Evolutionary conservation across 257 asterid species (phyloP).

Genomic region (Solanum pennellii): DNA sequence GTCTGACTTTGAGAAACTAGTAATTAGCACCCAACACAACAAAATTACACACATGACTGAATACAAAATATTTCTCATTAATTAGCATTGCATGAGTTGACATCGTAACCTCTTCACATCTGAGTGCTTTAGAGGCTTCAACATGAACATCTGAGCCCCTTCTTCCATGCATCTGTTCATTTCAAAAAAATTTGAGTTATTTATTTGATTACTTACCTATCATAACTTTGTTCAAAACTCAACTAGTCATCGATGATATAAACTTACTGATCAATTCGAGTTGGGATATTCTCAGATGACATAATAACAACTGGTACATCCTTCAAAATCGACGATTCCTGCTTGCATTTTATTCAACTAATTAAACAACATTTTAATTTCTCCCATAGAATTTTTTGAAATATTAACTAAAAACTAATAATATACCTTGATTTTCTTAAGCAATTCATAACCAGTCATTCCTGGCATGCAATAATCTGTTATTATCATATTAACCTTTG

Average conservation of each 20-base stretch:
- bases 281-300: slow-evolving; percentile 64
- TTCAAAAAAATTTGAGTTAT: too few species aligned
- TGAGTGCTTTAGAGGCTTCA: slow-evolving; percentile 51
- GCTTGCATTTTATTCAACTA: background rate
- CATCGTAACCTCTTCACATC: slow-evolving; percentile 46
- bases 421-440: slow-evolving; percentile 56
- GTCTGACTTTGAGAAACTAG: background rate
- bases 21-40: background rate
- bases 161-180: slow-evolving; percentile 40
- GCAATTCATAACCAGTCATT: slow-evolving; percentile 61
- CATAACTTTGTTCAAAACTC: background rate
- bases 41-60: background rate
- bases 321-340: slow-evolving; percentile 52
- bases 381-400: background rate
- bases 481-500: slow-evolving; percentile 50
- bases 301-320: slow-evolving; percentile 55
- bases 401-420: background rate
- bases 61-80: background rate
- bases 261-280: slow-evolving; percentile 42
- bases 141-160: slow-evolving; percentile 68
- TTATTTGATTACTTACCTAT: background rate
- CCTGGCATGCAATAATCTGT: slow-evolving; percentile 73
- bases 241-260: background rate
- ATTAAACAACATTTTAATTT: background rate
- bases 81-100: slow-evolving; percentile 23